Conservation (phyloP, 306 rosid genomes). For the Corylus americana region DNA sequence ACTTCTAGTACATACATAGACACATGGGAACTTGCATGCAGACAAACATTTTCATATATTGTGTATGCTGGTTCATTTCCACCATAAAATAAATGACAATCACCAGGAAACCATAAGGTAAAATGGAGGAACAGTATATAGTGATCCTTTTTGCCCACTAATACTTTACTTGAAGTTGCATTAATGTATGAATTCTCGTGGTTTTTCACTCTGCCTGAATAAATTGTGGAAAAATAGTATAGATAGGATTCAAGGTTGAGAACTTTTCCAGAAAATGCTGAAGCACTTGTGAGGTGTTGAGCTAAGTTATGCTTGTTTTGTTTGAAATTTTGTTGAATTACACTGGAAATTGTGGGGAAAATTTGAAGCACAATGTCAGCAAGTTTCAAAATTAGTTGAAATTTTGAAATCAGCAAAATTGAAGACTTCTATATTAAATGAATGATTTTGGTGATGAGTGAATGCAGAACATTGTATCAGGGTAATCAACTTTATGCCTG, state of each 20-base stretch:
- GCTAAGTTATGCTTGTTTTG: not conserved
- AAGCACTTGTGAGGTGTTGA: conserved; percentile 6
- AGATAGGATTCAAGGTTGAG: not conserved
- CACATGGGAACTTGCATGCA: not conserved
- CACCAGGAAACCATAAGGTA: not conserved
- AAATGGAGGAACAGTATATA: not conserved
- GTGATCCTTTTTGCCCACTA: conserved; percentile 12
- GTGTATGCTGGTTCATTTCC: conserved; percentile 10
- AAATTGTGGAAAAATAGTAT: not conserved
- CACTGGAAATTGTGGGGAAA: not conserved
- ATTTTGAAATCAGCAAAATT: not conserved
- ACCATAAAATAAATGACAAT: not conserved
- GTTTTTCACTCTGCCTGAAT: not conserved
- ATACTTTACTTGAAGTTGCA: not conserved
- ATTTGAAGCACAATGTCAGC: not conserved
- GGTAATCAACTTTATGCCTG: not conserved
- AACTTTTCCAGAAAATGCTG: not conserved
- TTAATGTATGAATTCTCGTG: not conserved
- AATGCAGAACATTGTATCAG: not conserved
- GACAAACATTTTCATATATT: not conserved
- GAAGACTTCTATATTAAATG: not conserved
- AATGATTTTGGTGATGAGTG: not conserved
- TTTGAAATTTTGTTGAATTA: not conserved
- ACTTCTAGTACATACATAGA: not conserved
- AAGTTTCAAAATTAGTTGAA: not conserved